Conservation (phyloP, 345 rosid genomes). For the Aquilaria yunnanensis region DNA sequence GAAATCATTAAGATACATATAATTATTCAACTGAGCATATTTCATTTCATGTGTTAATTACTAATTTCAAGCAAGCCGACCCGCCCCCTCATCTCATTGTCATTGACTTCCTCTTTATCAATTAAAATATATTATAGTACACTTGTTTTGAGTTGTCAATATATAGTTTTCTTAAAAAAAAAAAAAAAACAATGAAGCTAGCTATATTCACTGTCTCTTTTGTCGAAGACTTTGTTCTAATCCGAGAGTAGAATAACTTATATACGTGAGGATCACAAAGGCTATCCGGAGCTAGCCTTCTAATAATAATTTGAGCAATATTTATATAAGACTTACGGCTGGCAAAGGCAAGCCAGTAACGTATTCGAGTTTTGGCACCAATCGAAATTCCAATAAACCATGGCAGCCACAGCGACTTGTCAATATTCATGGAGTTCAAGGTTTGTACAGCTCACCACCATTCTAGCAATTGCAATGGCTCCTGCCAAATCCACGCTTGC, state of each 20-base stretch:
- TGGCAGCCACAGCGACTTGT: slow-evolving; percentile 20
- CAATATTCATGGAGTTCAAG: slow-evolving; percentile 33
- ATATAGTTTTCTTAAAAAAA: too few species aligned
- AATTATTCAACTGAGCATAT: background rate
- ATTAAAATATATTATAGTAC: too few species aligned
- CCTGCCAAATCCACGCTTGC: slow-evolving; percentile 10
- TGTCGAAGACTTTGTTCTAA: background rate
- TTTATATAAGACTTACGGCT: background rate
- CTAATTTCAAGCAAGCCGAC: too few species aligned
- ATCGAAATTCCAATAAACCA: background rate
- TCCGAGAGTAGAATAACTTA: slow-evolving; percentile 10
- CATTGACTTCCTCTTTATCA: too few species aligned
- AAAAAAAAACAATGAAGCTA: too few species aligned
- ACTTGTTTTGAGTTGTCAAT: too few species aligned
- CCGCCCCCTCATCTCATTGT: too few species aligned
- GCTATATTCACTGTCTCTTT: background rate
- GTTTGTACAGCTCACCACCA: slow-evolving; percentile 17
- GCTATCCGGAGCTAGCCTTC: background rate
- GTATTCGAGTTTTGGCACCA: background rate
- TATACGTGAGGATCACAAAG: slow-evolving; percentile 34
- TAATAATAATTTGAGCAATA: background rate
- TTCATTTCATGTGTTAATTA: background rate
- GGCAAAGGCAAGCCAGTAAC: background rate
- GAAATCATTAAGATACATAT: background rate
- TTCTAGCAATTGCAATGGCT: slow-evolving; percentile 14